phyloP scores from a whole-genome alignment of 1,284 basidiomycete genomes.

The Albatrellus sp. region DNA sequence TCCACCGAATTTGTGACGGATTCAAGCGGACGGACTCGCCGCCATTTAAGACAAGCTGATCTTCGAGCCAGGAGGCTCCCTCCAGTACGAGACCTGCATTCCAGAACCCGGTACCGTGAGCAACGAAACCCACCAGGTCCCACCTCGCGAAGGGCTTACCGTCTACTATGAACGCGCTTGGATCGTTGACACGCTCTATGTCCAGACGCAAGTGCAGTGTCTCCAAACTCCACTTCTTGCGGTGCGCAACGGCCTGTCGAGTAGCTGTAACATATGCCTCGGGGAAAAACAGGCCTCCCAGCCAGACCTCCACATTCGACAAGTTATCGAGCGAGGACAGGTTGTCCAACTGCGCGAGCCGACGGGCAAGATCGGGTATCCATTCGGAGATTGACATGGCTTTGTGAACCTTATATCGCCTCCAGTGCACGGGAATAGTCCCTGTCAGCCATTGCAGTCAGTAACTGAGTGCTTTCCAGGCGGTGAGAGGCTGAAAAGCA shows the following conservation, averaged over 20 bases:
- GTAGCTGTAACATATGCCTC: constrained; percentile 93
- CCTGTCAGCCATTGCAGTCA: constrained; percentile 29
- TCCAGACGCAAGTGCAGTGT: constrained; percentile 73
- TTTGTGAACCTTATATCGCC: constrained; percentile 77
- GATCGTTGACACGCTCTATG: constrained; percentile 66
- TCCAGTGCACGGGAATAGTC: constrained; percentile 81
- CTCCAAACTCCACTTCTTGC: constrained; percentile 84
- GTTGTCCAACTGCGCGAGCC: constrained; percentile 71
- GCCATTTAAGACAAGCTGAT: constrained; percentile 66
- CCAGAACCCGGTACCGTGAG: not conserved
- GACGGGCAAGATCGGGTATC: constrained; percentile 72
- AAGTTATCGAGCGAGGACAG: constrained; percentile 59
- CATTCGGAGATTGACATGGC: constrained; percentile 73
- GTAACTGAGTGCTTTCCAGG: not conserved
- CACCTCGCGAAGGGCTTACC: constrained; percentile 44
- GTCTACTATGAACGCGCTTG: constrained; percentile 71
- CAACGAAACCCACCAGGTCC: not conserved
- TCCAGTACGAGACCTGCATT: constrained; percentile 69
- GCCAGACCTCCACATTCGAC: constrained; percentile 71
- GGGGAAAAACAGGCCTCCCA: constrained; percentile 90
- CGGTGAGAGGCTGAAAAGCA: not conserved
- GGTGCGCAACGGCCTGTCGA: constrained; percentile 83
- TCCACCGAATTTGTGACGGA: constrained; percentile 78
- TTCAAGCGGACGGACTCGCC: constrained; percentile 68
- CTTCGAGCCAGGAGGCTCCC: constrained; percentile 67